phyloP scores from a whole-genome alignment of 108 stramenopile genomes.

The Skeletonema grethae region DNA sequence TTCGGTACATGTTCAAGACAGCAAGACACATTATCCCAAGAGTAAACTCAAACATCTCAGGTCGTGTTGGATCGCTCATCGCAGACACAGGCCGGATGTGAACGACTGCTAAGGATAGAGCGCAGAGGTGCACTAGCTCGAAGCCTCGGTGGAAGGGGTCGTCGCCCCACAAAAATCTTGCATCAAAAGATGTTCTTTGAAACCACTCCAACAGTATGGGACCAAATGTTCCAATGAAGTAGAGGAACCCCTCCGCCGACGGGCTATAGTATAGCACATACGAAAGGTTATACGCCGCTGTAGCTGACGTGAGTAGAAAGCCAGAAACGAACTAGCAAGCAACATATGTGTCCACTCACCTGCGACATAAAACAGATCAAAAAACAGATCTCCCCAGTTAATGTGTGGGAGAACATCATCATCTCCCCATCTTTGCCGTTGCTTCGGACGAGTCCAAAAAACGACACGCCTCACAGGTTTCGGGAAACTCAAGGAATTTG shows the following conservation, averaged over 20 bases:
- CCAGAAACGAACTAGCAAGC: too few relatives aligned
- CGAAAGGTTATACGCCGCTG: conserved; percentile 40
- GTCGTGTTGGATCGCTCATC: conserved; percentile 18
- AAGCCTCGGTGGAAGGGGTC: conserved; percentile 42
- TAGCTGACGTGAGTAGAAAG: too few relatives aligned
- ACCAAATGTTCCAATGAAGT: conserved; percentile 43
- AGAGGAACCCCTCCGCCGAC: conserved; percentile 38
- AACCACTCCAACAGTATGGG: conserved; percentile 36
- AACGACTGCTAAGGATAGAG: conserved; percentile 20
- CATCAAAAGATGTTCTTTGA: conserved; percentile 25
- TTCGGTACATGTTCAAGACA: conserved; percentile 5
- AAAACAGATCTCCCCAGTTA: conserved; percentile 53
- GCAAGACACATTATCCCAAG: background rate
- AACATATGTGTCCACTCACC: too few relatives aligned
- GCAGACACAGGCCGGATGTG: conserved; percentile 49
- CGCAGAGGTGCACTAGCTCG: conserved; percentile 11
- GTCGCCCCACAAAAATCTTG: conserved; percentile 27
- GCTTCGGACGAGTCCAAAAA: conserved; percentile 8
- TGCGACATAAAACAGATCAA: conserved; percentile 48
- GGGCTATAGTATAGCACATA: conserved; percentile 3
- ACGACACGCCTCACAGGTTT: background rate
- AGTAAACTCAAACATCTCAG: conserved; percentile 42
- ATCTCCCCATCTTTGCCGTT: conserved; percentile 21
- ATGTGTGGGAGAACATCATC: conserved; percentile 14
- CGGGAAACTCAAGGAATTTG: background rate